Evolutionary conservation across 768 basidiomycete species (phyloP).

Genomic region (Podaxis sp.): DNA sequence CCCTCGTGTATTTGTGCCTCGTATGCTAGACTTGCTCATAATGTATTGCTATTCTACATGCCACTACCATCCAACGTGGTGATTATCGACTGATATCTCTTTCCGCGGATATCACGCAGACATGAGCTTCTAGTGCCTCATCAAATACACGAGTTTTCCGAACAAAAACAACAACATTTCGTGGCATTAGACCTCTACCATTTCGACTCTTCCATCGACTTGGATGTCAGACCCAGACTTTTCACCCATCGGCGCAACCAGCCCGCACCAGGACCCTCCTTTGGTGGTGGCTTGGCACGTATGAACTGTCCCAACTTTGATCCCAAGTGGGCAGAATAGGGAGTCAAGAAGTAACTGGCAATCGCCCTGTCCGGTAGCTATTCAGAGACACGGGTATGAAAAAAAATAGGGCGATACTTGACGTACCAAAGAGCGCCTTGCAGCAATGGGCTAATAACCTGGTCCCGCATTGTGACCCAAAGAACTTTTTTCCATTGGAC

Average conservation of each 20-base stretch:
- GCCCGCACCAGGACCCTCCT: slow-evolving; percentile 40
- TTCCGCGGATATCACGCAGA: not conserved
- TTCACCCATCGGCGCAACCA: slow-evolving; percentile 41
- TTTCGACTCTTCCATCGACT: not conserved
- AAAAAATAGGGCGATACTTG: not conserved
- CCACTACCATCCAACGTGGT: not conserved
- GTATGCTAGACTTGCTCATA: not conserved
- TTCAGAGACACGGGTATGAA: not conserved
- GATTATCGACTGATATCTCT: not conserved
- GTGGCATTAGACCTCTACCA: not conserved
- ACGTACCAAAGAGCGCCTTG: slow-evolving; percentile 70
- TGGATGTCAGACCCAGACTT: slow-evolving; percentile 26
- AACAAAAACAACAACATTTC: not conserved
- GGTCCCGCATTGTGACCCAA: slow-evolving; percentile 69
- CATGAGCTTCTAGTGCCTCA: not conserved
- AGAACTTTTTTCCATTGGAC: slow-evolving; percentile 58
- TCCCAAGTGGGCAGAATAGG: slow-evolving; percentile 37
- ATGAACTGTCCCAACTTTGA: slow-evolving; percentile 31
- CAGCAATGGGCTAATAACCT: slow-evolving; percentile 63
- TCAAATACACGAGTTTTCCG: not conserved
- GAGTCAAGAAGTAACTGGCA: slow-evolving; percentile 44
- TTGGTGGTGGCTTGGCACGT: slow-evolving; percentile 26
- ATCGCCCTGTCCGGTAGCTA: slow-evolving; percentile 36
- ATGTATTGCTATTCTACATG: not conserved
- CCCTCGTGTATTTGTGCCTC: too few species aligned